Conservation (phyloP, 495 filamentous ascomycete species). For the Platismatia glauca region DNA sequence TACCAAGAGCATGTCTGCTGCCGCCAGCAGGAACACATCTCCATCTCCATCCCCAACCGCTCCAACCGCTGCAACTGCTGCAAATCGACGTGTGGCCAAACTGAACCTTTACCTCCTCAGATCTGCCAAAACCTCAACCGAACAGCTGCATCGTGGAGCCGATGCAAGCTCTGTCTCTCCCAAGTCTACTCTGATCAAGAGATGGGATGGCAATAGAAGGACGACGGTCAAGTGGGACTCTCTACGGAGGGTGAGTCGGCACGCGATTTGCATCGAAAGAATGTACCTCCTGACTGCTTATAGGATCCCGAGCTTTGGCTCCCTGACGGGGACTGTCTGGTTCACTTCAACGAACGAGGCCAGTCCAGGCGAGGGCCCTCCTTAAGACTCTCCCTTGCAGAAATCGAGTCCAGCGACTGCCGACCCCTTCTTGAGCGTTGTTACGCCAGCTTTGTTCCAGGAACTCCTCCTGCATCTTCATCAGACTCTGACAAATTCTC, state of each 20-base stretch:
- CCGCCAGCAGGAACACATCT: slow-evolving; percentile 5
- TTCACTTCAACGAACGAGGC: slow-evolving; percentile 52
- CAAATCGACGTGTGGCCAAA: slow-evolving; percentile 16
- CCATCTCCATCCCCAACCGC: slow-evolving; percentile 9
- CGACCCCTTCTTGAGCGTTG: slow-evolving; percentile 44
- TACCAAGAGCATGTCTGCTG: slow-evolving; percentile 13
- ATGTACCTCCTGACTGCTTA: slow-evolving; percentile 3
- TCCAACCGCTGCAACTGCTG: too few relatives aligned
- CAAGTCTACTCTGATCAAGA: slow-evolving; percentile 27
- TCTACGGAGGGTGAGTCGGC: slow-evolving; percentile 38
- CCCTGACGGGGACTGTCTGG: slow-evolving; percentile 50
- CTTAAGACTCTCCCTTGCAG: slow-evolving; percentile 46
- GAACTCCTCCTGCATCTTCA: slow-evolving; percentile 13
- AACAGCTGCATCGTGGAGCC: slow-evolving; percentile 3
- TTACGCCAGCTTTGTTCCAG: slow-evolving; percentile 27
- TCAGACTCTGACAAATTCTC: slow-evolving; percentile 18
- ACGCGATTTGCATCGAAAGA: background rate
- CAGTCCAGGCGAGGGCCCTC: slow-evolving; percentile 52
- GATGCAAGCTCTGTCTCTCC: slow-evolving; percentile 1
- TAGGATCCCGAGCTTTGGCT: slow-evolving; percentile 58
- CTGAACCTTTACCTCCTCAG: slow-evolving; percentile 17
- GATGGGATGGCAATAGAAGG: slow-evolving; percentile 50
- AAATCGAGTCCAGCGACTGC: slow-evolving; percentile 42
- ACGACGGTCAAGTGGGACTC: slow-evolving; percentile 44
- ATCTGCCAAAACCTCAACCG: slow-evolving; percentile 11